Evolutionary conservation across 2,329 filamentous ascomycete genomes (phyloP).

Genomic region (Penicillium psychrosexuale): DNA sequence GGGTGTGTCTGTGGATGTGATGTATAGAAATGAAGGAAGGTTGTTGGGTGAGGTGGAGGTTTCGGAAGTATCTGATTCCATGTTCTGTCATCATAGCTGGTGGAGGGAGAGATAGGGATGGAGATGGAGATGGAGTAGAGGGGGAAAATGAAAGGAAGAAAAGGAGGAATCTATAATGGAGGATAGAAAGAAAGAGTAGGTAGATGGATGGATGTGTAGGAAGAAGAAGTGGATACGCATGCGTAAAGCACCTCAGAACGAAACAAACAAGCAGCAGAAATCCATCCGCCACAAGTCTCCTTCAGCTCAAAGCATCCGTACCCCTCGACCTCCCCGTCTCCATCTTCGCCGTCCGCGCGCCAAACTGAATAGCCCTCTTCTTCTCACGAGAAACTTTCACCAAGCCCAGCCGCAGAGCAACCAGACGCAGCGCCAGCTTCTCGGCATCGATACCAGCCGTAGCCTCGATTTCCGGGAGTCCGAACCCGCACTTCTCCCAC

Average conservation of each 20-base stretch:
- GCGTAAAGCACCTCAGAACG: background rate
- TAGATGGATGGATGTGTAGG: background rate
- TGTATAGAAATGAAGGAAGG: background rate
- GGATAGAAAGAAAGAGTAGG: background rate
- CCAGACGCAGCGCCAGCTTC: slow-evolving; percentile 74
- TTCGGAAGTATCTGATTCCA: slow-evolving; percentile 46
- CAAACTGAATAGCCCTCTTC: slow-evolving; percentile 89
- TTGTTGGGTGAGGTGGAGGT: slow-evolving; percentile 12
- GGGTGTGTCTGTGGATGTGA: background rate
- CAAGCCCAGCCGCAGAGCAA: slow-evolving; percentile 74
- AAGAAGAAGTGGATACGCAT: background rate
- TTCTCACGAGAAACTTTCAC: slow-evolving; percentile 72
- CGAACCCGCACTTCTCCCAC: slow-evolving; percentile 86
- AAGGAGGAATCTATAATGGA: background rate
- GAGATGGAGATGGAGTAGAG: background rate
- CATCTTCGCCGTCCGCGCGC: slow-evolving; percentile 79
- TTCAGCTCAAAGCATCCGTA: slow-evolving; percentile 52
- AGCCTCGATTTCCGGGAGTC: slow-evolving; percentile 40
- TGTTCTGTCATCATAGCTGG: slow-evolving; percentile 42
- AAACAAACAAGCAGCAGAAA: background rate
- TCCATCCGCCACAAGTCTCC: background rate
- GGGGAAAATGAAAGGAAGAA: background rate
- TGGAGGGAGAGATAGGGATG: background rate
- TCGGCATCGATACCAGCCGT: slow-evolving; percentile 54
- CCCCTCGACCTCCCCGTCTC: slow-evolving; percentile 64